These are phyloP conservation scores for Pulveroboletus sp. DNA, from an alignment of 768 basidiomycete species.

Conservation along the genomic window DNA sequence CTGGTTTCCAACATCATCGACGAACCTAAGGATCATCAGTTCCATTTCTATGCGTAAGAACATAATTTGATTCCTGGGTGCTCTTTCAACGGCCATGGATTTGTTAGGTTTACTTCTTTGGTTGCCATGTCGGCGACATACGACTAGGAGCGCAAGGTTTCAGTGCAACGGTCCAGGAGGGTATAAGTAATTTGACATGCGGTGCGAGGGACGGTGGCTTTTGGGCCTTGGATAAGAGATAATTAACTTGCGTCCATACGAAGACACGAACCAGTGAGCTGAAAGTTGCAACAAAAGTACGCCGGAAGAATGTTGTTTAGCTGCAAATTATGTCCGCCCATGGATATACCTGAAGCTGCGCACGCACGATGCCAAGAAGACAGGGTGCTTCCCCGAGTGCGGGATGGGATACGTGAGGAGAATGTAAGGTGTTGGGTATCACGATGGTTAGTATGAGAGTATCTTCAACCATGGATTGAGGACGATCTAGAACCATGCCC, in stretches of 20 bases:
- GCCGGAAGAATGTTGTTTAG: background rate
- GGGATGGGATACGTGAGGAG: constrained; percentile 4
- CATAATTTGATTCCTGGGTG: too few relatives aligned
- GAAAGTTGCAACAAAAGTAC: background rate
- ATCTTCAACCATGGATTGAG: constrained; percentile 91
- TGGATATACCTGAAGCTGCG: background rate
- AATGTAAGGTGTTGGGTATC: constrained; percentile 4
- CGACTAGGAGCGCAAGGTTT: background rate
- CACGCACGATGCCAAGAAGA: background rate
- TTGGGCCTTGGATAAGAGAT: constrained; percentile 10
- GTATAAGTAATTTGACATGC: constrained; percentile 5
- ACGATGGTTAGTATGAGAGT: constrained; percentile 52
- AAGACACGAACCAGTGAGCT: background rate
- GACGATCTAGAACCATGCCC: constrained; percentile 68
- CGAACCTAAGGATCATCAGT: too few relatives aligned
- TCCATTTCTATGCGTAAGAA: too few relatives aligned
- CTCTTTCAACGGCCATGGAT: too few relatives aligned
- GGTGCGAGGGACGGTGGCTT: background rate
- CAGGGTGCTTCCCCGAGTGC: background rate
- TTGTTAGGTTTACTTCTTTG: too few relatives aligned
- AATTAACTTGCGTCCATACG: constrained; percentile 13
- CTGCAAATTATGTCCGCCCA: constrained; percentile 13
- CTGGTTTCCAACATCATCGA: too few relatives aligned
- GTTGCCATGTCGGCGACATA: too few relatives aligned
- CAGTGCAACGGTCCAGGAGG: constrained; percentile 11